A percentile compares a stretch with the other conserved stretches of the same genome.
These are phyloP conservation scores for Cytospora paraplurivora DNA, from an alignment of 2,329 filamentous ascomycete genomes.

Conservation along the genomic window DNA sequence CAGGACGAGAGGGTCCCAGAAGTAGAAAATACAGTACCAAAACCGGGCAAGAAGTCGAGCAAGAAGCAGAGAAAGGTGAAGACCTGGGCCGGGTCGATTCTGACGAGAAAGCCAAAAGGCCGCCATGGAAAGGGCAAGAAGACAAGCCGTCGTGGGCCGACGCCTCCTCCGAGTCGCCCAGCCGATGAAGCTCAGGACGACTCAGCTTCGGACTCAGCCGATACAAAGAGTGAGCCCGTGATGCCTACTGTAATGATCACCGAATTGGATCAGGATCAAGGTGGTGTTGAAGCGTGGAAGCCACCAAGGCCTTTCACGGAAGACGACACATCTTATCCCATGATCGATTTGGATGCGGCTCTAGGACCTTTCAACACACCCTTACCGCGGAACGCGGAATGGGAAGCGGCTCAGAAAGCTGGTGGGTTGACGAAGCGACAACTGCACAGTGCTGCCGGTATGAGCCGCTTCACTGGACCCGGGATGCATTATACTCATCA, in stretches of 20 bases:
- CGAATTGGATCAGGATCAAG: conserved; percentile 38
- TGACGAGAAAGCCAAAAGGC: conserved; percentile 62
- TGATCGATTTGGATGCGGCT: conserved; percentile 94
- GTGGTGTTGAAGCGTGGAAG: conserved; percentile 40
- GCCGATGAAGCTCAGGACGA: conserved; percentile 38
- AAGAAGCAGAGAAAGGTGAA: conserved; percentile 71
- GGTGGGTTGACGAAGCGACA: conserved; percentile 63
- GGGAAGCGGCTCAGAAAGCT: conserved; percentile 66
- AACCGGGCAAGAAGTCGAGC: conserved; percentile 36
- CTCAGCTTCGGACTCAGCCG: conserved; percentile 32
- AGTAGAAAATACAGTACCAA: conserved; percentile 31
- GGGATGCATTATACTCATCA: conserved; percentile 71
- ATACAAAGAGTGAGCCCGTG: conserved; percentile 36
- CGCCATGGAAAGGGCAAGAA: conserved; percentile 46
- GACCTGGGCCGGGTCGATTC: conserved; percentile 68
- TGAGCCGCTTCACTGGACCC: conserved; percentile 67
- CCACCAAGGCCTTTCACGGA: conserved; percentile 46
- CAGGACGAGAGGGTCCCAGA: conserved; percentile 36
- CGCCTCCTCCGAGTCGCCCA: conserved; percentile 45
- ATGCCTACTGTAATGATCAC: conserved; percentile 47
- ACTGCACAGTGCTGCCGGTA: conserved; percentile 75
- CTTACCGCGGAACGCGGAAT: conserved; percentile 61
- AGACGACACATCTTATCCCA: conserved; percentile 70
- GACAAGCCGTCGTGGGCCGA: conserved; percentile 49
- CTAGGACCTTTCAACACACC: conserved; percentile 90